Base-by-base conservation (phyloP, 1,284 basidiomycete genomes). In the Cutaneotrichosporon cyanovorans region DNA sequence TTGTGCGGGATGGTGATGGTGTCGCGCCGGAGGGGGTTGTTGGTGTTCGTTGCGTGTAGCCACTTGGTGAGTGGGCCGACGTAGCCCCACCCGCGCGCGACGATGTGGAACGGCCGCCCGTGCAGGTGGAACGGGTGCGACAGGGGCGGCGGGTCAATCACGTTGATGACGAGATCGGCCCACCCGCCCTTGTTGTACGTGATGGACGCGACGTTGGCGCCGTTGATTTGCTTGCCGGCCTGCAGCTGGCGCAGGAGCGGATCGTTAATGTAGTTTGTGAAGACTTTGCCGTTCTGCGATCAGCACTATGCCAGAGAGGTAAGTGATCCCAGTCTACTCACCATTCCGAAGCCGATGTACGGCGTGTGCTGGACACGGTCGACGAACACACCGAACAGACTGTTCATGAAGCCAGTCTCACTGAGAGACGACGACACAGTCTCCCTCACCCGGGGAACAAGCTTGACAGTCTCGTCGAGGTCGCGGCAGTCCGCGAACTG, bases 71-170 rank as follows among this genome's bases (percentile, higher is more conserved):
- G 55, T 1, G 46, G 37, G 1, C 56, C 59, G 15, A 71, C 30
- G n/a, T 22, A 46, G 5, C 70, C 71, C 1, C 19, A 3, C 0
- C 72, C 72, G 23, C 67, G 55, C 2, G 50, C 68, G 36, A 73
- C 51, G 35, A 74, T 47, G 42, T 58, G 57, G 47, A 64, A 60
- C 8, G 49, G 46, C 30, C 48, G 37, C 4, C 55, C 58, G 51
- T 66, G 65, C 21, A 67, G 48, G 50, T 69, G 66, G 50, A 61
- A 66, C 0, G 72, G 71, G 48, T 73, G 71, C 21, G 60, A 59
- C 11, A 67, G 56, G 19, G 35, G 33, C 15, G 21, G 39, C 0
- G 40, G 42, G 45, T 69, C 68, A 4, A 62, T 33, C 49, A 71
- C 72, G 57, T 69, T 69, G 48, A 74, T 31, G 33, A 66, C 50